A percentile compares a stretch with the other conserved stretches of the same genome.
These are phyloP conservation scores for Schoenoplectus triqueter DNA, from an alignment of 202 grass and related monocot genomes.

Conservation along the genomic window DNA sequence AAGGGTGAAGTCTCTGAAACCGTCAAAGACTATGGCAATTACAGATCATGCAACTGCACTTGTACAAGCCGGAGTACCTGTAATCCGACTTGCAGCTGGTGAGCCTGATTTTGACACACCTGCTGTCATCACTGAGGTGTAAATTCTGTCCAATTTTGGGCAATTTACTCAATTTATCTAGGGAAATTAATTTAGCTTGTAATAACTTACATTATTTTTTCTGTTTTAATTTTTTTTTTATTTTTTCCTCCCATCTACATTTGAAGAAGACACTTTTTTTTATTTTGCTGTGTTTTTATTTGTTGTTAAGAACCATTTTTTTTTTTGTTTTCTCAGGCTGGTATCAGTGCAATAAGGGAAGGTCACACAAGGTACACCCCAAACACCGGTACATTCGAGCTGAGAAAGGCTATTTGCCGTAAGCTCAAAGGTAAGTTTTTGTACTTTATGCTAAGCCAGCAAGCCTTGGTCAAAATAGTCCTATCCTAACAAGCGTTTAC, in stretches of 20 bases:
- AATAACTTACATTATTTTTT: constrained; percentile 6
- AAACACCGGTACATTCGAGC: constrained; percentile 79
- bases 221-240: too few relatives aligned
- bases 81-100: constrained; percentile 69
- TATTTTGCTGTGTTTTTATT: too few relatives aligned
- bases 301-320: too few relatives aligned
- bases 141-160: background rate
- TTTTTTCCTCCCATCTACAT: too few relatives aligned
- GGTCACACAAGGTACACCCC: constrained; percentile 84
- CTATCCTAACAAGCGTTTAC: background rate
- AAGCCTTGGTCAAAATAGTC: background rate
- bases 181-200: background rate
- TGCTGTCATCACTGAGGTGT: constrained; percentile 58
- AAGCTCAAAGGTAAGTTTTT: constrained; percentile 64
- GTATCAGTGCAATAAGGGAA: constrained; percentile 75
- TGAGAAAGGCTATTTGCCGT: constrained; percentile 87
- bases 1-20: constrained; percentile 69
- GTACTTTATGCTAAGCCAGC: background rate
- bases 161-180: constrained; percentile 10
- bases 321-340: constrained; percentile 52
- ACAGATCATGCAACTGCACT: constrained; percentile 83
- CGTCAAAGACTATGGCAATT: constrained; percentile 93
- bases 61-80: constrained; percentile 73
- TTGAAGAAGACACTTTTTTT: too few relatives aligned
- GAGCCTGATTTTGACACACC: constrained; percentile 84